A percentile compares a stretch with the other conserved stretches of the same genome.
These are phyloP conservation scores for Rhexocercosporidium sp. DNA, from an alignment of 2,329 filamentous ascomycete genomes.

Conservation along the genomic window DNA sequence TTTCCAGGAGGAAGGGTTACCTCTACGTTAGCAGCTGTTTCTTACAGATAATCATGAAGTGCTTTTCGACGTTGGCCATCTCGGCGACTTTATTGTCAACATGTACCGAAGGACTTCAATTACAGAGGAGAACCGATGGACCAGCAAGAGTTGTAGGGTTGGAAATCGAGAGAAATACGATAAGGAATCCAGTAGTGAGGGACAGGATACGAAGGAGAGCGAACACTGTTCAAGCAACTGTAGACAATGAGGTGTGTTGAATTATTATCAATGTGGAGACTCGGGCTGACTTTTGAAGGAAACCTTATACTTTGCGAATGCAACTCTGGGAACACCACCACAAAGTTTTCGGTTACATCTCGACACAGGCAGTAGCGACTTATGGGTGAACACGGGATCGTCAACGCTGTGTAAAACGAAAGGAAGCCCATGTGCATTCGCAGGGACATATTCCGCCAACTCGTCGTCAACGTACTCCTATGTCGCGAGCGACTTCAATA, in stretches of 20 bases:
- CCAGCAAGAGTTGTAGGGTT: slow-evolving; percentile 41
- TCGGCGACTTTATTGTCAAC: slow-evolving; percentile 37
- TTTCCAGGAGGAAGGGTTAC: background rate
- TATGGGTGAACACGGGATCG: slow-evolving; percentile 70
- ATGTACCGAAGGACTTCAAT: slow-evolving; percentile 36
- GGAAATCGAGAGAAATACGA: slow-evolving; percentile 35
- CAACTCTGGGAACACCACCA: slow-evolving; percentile 64
- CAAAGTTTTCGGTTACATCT: slow-evolving; percentile 63
- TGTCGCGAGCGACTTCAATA: slow-evolving; percentile 80
- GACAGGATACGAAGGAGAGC: slow-evolving; percentile 51
- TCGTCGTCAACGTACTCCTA: slow-evolving; percentile 77
- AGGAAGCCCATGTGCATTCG: slow-evolving; percentile 58
- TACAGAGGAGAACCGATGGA: slow-evolving; percentile 37
- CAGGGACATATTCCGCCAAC: slow-evolving; percentile 73
- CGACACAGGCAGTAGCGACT: slow-evolving; percentile 72
- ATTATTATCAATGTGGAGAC: background rate
- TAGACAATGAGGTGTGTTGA: slow-evolving; percentile 60
- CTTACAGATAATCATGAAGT: slow-evolving; percentile 36
- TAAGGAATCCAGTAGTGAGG: slow-evolving; percentile 37
- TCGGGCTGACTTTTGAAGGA: slow-evolving; percentile 47
- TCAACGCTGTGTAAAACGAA: slow-evolving; percentile 63
- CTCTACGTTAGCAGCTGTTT: background rate
- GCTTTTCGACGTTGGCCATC: slow-evolving; percentile 33
- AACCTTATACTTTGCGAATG: slow-evolving; percentile 69
- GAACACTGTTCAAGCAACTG: slow-evolving; percentile 48